Conservation (phyloP, 164 flowering plant genomes). For the Magnolia kwangsiensis region DNA sequence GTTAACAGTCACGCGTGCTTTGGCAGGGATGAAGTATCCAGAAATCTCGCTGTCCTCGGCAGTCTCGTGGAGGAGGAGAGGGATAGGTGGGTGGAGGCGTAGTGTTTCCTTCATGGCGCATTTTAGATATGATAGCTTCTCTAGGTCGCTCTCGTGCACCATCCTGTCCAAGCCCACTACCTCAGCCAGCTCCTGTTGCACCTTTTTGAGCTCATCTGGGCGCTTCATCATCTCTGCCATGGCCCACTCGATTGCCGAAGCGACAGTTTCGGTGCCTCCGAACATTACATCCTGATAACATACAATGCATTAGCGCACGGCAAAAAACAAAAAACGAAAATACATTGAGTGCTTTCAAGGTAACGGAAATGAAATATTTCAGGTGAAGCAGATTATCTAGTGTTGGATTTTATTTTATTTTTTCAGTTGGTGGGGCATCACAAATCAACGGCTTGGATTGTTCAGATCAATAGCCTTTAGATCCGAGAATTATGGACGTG, state of each 20-base stretch:
- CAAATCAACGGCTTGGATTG: too few relatives aligned
- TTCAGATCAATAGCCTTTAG: too few relatives aligned
- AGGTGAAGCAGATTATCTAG: too few relatives aligned
- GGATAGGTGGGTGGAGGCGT: constrained; percentile 88
- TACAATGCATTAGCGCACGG: background rate
- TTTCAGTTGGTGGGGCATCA: too few relatives aligned
- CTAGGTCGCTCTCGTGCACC: constrained; percentile 64
- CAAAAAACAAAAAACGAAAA: too few relatives aligned
- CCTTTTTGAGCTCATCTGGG: constrained; percentile 55
- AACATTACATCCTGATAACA: constrained; percentile 76
- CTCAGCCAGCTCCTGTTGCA: constrained; percentile 56
- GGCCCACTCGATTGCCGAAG: constrained; percentile 88
- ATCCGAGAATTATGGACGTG: too few relatives aligned
- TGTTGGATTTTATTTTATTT: too few relatives aligned
- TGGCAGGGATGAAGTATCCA: constrained; percentile 65
- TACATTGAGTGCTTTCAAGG: background rate
- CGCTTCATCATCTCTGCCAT: constrained; percentile 67
- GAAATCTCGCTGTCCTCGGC: constrained; percentile 51
- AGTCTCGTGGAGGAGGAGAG: constrained; percentile 78
- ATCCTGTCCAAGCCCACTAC: constrained; percentile 57
- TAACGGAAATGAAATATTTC: too few relatives aligned
- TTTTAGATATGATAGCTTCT: constrained; percentile 54
- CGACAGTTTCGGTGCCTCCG: constrained; percentile 91
- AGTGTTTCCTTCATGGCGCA: constrained; percentile 59
- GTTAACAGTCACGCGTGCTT: constrained; percentile 62